A percentile compares a stretch with the other conserved stretches of the same genome.
Evolutionary conservation across 345 rosid genomes (phyloP).

Genomic region (Aquilaria sinensis): DNA sequence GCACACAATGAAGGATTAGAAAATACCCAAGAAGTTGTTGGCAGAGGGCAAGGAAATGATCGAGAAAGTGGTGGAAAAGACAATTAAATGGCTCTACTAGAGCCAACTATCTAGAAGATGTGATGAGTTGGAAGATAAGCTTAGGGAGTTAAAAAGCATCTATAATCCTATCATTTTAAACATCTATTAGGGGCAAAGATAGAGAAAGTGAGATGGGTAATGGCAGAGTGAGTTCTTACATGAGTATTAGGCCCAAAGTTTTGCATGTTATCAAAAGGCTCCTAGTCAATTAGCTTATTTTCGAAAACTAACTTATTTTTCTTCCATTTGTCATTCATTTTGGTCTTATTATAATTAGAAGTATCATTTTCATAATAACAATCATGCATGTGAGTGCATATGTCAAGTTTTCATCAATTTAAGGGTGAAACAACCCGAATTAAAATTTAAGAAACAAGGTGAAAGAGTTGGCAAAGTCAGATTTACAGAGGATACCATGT

Average conservation of each 20-base stretch:
- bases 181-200: slow-evolving; percentile 16
- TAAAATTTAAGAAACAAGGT: no score
- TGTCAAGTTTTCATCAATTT: no score
- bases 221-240: slow-evolving; percentile 7
- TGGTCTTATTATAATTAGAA: no score
- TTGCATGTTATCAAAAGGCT: slow-evolving; percentile 20
- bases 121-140: slow-evolving; percentile 18
- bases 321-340: no score
- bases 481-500: no score
- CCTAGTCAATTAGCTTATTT: no score
- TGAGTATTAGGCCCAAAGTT: slow-evolving; percentile 24
- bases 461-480: no score
- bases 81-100: slow-evolving; percentile 16
- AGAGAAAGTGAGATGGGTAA: slow-evolving; percentile 4
- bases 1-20: slow-evolving; percentile 20
- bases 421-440: no score
- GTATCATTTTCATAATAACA: no score
- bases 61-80: slow-evolving; percentile 10
- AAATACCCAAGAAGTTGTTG: slow-evolving; percentile 10
- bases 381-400: no score
- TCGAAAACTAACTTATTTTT: no score
- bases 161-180: slow-evolving; percentile 18
- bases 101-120: slow-evolving; percentile 15
- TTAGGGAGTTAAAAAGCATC: slow-evolving; percentile 15
- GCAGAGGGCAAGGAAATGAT: slow-evolving; percentile 11